Conservation (phyloP, 208 protist species). For the Blechomonas ayalai region DNA sequence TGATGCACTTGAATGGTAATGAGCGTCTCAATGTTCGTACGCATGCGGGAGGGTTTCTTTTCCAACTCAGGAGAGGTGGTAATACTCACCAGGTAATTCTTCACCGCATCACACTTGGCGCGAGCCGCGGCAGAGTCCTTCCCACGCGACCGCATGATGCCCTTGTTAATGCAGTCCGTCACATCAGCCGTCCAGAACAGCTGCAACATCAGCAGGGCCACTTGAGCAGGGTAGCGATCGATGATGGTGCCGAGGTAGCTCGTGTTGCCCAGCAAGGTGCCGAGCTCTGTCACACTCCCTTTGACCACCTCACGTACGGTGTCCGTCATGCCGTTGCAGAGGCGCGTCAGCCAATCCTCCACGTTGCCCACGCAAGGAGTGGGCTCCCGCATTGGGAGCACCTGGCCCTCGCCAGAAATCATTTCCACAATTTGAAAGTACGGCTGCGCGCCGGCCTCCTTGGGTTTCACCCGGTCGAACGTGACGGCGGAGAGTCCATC, state of each 20-base stretch:
- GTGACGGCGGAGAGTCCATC: conserved; percentile 86
- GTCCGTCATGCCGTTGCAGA: conserved; percentile 89
- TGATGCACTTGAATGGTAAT: conserved; percentile 95
- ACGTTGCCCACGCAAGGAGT: conserved; percentile 91
- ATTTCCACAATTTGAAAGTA: conserved; percentile 91
- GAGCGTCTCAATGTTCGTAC: conserved; percentile 94
- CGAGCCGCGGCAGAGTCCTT: conserved; percentile 70
- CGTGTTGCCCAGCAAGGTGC: conserved; percentile 76
- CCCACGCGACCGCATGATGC: conserved; percentile 67
- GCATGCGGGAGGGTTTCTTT: conserved; percentile 79
- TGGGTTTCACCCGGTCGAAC: conserved; percentile 90
- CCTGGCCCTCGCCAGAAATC: conserved; percentile 88
- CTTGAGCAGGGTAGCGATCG: conserved; percentile 92
- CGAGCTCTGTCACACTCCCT: conserved; percentile 80
- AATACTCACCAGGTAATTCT: conserved; percentile 89
- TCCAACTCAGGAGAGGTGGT: conserved; percentile 86
- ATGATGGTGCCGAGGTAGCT: conserved; percentile 89
- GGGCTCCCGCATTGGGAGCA: conserved; percentile 78
- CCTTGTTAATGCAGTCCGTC: conserved; percentile 89
- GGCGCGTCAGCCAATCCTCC: conserved; percentile 91
- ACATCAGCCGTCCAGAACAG: conserved; percentile 95
- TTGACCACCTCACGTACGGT: conserved; percentile 89
- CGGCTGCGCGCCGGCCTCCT: conserved; percentile 80
- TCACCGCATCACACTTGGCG: conserved; percentile 83
- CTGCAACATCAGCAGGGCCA: conserved; percentile 94